phyloP scores from a whole-genome alignment of 176 grass and related monocot genomes.

The Carex pumila region DNA sequence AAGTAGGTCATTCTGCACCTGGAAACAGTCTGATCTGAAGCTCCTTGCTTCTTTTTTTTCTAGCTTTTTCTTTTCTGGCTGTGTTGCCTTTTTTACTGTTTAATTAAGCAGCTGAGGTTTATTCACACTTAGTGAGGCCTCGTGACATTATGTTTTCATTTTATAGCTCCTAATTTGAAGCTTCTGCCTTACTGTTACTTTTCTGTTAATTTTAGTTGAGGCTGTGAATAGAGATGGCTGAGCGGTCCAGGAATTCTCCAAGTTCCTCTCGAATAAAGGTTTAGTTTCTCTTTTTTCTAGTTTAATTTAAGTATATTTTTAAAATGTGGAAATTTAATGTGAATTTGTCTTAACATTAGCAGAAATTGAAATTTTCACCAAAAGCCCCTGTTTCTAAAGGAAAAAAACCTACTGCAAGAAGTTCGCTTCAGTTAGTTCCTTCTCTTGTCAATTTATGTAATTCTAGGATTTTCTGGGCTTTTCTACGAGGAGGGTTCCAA shows the following conservation, averaged over 20 bases:
- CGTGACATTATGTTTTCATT: not conserved
- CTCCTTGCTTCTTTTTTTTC: not conserved
- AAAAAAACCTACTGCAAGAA: conserved; percentile 22
- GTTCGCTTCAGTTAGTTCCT: conserved; percentile 22
- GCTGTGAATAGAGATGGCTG: conserved; percentile 6
- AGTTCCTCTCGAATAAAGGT: conserved; percentile 6
- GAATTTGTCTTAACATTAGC: not conserved
- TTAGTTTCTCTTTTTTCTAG: not conserved
- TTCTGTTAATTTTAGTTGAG: conserved; percentile 11
- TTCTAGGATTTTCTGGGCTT: not conserved
- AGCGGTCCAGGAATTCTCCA: not conserved
- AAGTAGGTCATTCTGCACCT: not conserved
- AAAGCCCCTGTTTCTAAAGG: conserved; percentile 40
- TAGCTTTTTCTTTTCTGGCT: not conserved
- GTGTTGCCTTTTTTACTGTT: not conserved
- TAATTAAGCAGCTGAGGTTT: not conserved
- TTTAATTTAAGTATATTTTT: not conserved
- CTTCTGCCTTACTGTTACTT: not conserved
- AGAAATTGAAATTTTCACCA: conserved; percentile 57
- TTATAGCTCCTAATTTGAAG: not conserved
- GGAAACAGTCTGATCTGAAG: not conserved
- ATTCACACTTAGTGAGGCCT: not conserved
- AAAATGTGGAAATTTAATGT: not conserved
- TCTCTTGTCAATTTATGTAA: not conserved
- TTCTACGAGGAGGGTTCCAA: not conserved